phyloP scores from a whole-genome alignment of 192 early-diverging fungal species.

The Funneliformis geosporum region DNA sequence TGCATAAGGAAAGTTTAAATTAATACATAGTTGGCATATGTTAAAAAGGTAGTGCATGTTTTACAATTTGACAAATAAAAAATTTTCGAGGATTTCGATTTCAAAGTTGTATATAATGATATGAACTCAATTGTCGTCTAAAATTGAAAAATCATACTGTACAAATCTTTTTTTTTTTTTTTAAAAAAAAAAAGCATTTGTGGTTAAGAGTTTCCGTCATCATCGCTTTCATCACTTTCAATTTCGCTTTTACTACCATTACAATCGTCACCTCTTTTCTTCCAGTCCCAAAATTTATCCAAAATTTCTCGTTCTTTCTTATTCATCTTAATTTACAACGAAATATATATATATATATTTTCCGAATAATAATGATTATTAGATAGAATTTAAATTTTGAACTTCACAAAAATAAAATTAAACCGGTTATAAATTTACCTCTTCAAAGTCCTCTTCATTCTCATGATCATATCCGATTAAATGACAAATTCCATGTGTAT shows the following conservation, averaged over 20 bases:
- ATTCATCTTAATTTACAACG: slow-evolving; percentile 3
- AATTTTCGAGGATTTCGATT: too few species aligned
- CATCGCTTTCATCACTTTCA: not conserved
- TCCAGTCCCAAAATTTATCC: slow-evolving; percentile 20
- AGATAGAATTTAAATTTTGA: too few species aligned
- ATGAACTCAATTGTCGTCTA: too few species aligned
- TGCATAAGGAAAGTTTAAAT: slow-evolving; percentile 7
- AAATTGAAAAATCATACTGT: too few species aligned
- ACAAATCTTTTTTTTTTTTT: too few species aligned
- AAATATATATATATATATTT: not conserved
- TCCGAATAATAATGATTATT: not conserved
- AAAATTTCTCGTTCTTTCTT: slow-evolving; percentile 24
- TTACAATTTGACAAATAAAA: too few species aligned
- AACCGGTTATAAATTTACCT: slow-evolving; percentile 19
- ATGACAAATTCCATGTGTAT: slow-evolving; percentile 68
- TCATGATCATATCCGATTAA: slow-evolving; percentile 70
- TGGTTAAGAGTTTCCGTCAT: not conserved
- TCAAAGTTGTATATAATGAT: too few species aligned
- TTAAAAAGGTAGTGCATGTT: too few species aligned
- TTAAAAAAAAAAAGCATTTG: too few species aligned
- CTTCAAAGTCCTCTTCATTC: slow-evolving; percentile 44
- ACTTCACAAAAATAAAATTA: not conserved
- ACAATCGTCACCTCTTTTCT: not conserved
- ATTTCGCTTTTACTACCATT: not conserved
- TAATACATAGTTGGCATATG: not conserved